These are phyloP conservation scores for Candida qinlingensis DNA, from an alignment of 805 yeast genomes.

Conservation along the genomic window DNA sequence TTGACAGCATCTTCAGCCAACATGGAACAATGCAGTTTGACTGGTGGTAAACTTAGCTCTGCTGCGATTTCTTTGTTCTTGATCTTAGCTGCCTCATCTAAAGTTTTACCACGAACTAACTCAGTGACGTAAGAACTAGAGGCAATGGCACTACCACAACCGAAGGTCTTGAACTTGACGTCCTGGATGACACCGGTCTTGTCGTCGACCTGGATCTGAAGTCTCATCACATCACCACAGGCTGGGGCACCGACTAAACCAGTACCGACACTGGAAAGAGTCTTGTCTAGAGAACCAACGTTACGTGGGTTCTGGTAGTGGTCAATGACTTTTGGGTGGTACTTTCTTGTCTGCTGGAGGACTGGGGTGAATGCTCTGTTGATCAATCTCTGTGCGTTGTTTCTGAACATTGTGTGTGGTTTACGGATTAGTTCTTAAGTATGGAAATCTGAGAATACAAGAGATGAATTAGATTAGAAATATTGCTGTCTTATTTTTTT, in stretches of 20 bases:
- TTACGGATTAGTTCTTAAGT: neutral
- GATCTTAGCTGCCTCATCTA: slow-evolving; percentile 89
- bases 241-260: slow-evolving; percentile 99
- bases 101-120: slow-evolving; percentile 87
- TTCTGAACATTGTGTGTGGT: slow-evolving; percentile 18
- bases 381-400: slow-evolving; percentile 13
- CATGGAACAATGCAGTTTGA: slow-evolving; percentile 96
- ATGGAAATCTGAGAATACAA: neutral
- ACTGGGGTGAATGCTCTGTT: slow-evolving; percentile 17
- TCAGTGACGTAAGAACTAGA: slow-evolving; percentile 94
- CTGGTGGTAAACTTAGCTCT: slow-evolving; percentile 93
- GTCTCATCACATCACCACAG: slow-evolving; percentile 98
- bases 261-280: slow-evolving; percentile 76
- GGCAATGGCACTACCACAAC: slow-evolving; percentile 99
- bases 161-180: slow-evolving; percentile 96
- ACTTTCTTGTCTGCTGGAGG: slow-evolving; percentile 34
- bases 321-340: slow-evolving; percentile 91
- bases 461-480: neutral
- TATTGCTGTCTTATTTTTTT: neutral
- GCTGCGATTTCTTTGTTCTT: slow-evolving; percentile 93
- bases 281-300: slow-evolving; percentile 88
- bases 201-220: slow-evolving; percentile 91
- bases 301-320: slow-evolving; percentile 96
- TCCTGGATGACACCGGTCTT: slow-evolving; percentile 87
- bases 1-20: slow-evolving; percentile 98